Conservation (phyloP, 2,329 filamentous ascomycete species). For the Calonectria hongkongensis region DNA sequence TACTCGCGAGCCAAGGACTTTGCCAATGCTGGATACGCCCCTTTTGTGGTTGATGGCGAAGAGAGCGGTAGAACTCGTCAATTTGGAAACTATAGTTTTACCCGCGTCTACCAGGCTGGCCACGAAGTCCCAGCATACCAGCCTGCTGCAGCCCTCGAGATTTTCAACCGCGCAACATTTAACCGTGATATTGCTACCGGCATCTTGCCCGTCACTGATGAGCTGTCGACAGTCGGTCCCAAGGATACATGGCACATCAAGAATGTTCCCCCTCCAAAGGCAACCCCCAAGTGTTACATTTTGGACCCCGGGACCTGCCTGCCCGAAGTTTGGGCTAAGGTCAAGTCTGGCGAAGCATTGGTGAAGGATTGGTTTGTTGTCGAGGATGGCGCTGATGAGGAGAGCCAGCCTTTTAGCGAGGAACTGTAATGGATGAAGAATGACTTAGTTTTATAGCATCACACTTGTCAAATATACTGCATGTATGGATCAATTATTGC, state of each 20-base stretch:
- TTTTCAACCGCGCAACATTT: conserved; percentile 76
- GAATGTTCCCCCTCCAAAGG: conserved; percentile 68
- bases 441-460: background rate
- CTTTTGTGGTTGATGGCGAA: conserved; percentile 78
- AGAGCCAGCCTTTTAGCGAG: background rate
- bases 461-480: no score
- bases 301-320: conserved; percentile 74
- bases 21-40: conserved; percentile 79
- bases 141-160: conserved; percentile 72
- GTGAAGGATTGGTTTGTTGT: conserved; percentile 64
- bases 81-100: conserved; percentile 82
- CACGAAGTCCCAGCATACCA: conserved; percentile 78
- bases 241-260: conserved; percentile 76
- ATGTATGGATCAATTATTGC: background rate
- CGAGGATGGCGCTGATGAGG: conserved; percentile 21
- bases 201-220: conserved; percentile 68
- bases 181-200: conserved; percentile 74
- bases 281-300: conserved; percentile 75
- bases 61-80: conserved; percentile 83
- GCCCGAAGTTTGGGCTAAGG: conserved; percentile 69
- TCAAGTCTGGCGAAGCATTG: conserved; percentile 70
- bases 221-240: conserved; percentile 71
- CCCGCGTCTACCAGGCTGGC: conserved; percentile 78
- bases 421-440: background rate
- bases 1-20: conserved; percentile 68